Evolutionary conservation across 768 basidiomycete species (phyloP).

Genomic region (Boletus barrowsii): DNA sequence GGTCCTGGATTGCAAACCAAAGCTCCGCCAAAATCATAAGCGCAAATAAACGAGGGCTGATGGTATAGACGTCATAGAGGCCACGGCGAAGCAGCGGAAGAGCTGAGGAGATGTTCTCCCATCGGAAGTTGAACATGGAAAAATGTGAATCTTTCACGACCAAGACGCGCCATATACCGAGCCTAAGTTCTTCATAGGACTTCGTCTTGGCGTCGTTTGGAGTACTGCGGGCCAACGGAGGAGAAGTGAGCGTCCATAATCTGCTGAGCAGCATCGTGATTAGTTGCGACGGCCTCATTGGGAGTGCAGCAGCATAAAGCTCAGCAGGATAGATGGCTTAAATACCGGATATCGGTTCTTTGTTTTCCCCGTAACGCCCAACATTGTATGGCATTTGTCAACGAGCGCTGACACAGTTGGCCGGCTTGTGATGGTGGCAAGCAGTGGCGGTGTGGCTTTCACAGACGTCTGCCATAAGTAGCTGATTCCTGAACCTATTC

Average conservation of each 20-base stretch:
- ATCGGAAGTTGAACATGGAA: conserved; percentile 7
- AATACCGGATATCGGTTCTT: neutral
- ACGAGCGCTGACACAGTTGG: too few relatives aligned
- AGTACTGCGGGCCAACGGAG: neutral
- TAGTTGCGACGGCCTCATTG: neutral
- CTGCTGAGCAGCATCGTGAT: neutral
- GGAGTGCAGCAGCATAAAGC: neutral
- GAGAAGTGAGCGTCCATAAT: neutral
- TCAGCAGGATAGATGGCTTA: neutral
- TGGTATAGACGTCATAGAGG: conserved; percentile 20
- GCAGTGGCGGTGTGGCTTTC: too few relatives aligned
- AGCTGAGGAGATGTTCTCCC: neutral
- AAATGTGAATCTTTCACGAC: conserved; percentile 10
- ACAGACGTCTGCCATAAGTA: too few relatives aligned
- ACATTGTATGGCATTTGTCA: too few relatives aligned
- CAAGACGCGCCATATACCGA: conserved; percentile 27
- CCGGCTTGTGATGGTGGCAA: too few relatives aligned
- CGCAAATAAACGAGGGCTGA: conserved; percentile 20
- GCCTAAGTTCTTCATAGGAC: conserved; percentile 9
- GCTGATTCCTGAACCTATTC: too few relatives aligned
- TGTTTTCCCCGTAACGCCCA: neutral
- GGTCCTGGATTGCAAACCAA: conserved; percentile 18
- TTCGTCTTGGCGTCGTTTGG: neutral
- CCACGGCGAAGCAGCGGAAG: conserved; percentile 13
- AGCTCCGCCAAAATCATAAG: conserved; percentile 5